Conservation (phyloP, 441 rosid species). For the Brassica hybrid region DNA sequence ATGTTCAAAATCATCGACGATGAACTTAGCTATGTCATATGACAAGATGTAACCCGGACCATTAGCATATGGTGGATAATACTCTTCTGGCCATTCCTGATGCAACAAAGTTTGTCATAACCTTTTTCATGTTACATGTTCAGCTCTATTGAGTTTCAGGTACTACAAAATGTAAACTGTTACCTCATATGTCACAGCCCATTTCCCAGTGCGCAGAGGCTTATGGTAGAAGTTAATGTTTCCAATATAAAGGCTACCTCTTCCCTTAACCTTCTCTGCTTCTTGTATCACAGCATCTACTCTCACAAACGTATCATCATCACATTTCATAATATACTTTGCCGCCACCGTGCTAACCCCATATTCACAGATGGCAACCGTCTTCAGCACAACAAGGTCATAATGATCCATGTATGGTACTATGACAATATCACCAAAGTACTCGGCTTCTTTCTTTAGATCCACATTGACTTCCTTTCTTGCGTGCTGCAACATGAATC, state of each 20-base stretch:
- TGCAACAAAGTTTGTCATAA: not conserved
- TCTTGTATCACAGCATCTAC: constrained; percentile 64
- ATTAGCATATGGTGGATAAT: no score
- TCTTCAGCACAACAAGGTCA: no score
- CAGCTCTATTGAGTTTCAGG: not conserved
- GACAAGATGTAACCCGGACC: no score
- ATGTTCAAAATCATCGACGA: no score
- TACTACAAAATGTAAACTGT: not conserved
- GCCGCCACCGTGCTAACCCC: no score
- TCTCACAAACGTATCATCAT: constrained; percentile 75
- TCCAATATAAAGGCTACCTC: constrained; percentile 57
- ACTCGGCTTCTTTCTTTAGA: constrained; percentile 69
- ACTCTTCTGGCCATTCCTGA: no score
- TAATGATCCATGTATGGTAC: no score
- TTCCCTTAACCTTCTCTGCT: constrained; percentile 50
- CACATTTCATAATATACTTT: constrained; percentile 74
- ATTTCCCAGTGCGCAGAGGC: no score
- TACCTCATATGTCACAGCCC: constrained; percentile 75
- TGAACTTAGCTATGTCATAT: no score
- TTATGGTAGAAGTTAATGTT: no score
- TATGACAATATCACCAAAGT: no score
- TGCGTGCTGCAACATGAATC: constrained; percentile 44
- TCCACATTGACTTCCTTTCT: no score
- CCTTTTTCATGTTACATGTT: not conserved
- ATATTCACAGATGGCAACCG: constrained; percentile 77